Base-by-base conservation (phyloP, 2,329 filamentous ascomycete species). In the Fusarium stilboides region DNA sequence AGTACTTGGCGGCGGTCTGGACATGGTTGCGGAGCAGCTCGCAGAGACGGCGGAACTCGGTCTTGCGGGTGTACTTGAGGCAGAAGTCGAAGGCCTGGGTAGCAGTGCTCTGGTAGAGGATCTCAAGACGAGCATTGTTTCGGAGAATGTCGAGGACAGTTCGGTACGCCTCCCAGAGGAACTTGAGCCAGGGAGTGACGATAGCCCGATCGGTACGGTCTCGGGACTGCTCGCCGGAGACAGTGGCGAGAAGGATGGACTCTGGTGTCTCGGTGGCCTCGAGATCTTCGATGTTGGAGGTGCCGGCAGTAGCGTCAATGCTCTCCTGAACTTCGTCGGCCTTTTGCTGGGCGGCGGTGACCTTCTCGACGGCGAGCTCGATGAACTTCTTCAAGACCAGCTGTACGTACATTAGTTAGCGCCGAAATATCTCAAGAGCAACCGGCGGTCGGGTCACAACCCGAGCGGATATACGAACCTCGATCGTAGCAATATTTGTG, bases 51-150 rank as follows among this genome's bases (percentile, higher is more conserved):
- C 96, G 93, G 88, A 99, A 99, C 85, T 99, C 96, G 72, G 96
- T 99, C 91, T 99, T 99, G 79, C 96, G 91, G 74, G 94, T 93
- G 83, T 98, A 98, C 84, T 97, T 97, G 78, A 96, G 90, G 83
- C 96, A 99, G 85, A 99, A 99, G 80, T 97, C 93, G 86, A 99
- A 99, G 52, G 96, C 96, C 85, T 98, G 96, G 81, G 95, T 94
- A 74, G 96, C 96, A 57, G 96, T 99, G 81, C 92, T 94, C 88
- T 99, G 96, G 84, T 99, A 99, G 85, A 98, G 95, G 61, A 97
- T 90, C 85, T 99, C 96, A 59, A 99, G 89, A 62, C 96, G 92
- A 60, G 96, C 95, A 86, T 99, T 99, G 88, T 99, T 99, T 86
- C 97, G 94, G 77, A 99, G 90, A 77, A 99, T 99, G 77, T 99